phyloP scores from a whole-genome alignment of 345 rosid genomes.

The Cardamine resedifolia region DNA sequence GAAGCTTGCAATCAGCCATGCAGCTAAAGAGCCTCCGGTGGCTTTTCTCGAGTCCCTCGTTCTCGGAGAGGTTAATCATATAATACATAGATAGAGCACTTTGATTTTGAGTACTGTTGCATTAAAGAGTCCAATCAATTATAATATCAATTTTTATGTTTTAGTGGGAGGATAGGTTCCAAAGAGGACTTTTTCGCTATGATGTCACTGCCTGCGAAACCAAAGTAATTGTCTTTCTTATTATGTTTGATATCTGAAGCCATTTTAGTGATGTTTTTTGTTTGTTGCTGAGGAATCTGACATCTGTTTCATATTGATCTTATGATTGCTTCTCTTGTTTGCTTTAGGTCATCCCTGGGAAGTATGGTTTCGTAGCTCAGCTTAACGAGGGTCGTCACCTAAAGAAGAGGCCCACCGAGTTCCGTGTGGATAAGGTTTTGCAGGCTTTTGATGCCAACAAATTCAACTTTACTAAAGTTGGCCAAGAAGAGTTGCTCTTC shows the following conservation, averaged over 20 bases:
- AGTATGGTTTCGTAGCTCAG: slow-evolving; percentile 92
- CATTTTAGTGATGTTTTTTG: slow-evolving; percentile 15
- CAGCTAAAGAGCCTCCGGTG: slow-evolving; percentile 53
- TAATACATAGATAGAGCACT: not conserved
- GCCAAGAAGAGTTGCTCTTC: slow-evolving; percentile 97
- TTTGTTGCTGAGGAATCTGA: not conserved
- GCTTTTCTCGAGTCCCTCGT: slow-evolving; percentile 85
- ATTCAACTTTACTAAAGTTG: slow-evolving; percentile 96
- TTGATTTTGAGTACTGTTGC: not conserved
- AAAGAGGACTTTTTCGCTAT: slow-evolving; percentile 93
- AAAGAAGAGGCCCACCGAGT: slow-evolving; percentile 99
- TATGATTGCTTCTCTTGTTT: not conserved
- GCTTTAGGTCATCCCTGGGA: slow-evolving; percentile 84
- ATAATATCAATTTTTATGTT: not conserved
- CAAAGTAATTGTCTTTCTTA: slow-evolving; percentile 51
- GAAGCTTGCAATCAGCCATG: slow-evolving; percentile 28
- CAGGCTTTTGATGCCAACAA: slow-evolving; percentile 94
- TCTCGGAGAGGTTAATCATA: slow-evolving; percentile 70
- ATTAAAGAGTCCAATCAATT: not conserved
- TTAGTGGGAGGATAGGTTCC: slow-evolving; percentile 93
- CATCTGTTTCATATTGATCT: not conserved
- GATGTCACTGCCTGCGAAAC: slow-evolving; percentile 97
- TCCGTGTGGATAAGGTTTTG: slow-evolving; percentile 91
- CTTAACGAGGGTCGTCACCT: slow-evolving; percentile 98
- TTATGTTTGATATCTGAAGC: not conserved